Conservation (phyloP, 208 protist species). For the Acanthamoeba castellanii region DNA sequence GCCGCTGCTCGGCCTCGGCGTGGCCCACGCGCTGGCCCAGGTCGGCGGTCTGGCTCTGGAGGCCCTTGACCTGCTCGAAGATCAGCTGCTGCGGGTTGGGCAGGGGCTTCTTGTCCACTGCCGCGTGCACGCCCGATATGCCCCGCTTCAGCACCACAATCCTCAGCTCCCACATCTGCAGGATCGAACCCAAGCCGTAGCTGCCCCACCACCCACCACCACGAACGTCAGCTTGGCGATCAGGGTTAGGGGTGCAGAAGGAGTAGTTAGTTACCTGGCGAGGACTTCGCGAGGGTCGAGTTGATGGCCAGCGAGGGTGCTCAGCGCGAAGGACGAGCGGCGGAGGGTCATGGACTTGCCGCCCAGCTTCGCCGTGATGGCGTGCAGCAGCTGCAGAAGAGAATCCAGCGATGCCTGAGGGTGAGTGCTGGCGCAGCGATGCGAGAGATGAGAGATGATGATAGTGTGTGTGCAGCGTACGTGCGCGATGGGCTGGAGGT, state of each 20-base stretch:
- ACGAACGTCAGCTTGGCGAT: neutral
- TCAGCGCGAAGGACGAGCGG: neutral
- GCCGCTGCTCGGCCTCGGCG: neutral
- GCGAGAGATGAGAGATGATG: too few relatives aligned
- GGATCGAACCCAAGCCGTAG: conserved; percentile 1
- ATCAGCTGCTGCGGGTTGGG: conserved; percentile 38
- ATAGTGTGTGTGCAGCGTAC: neutral
- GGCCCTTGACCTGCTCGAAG: conserved; percentile 5
- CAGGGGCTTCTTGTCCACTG: conserved; percentile 12
- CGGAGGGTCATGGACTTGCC: conserved; percentile 4
- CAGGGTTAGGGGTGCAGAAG: neutral
- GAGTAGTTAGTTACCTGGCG: neutral
- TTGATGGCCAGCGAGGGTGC: neutral
- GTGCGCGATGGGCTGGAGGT: conserved; percentile 3
- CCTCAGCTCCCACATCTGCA: conserved; percentile 33
- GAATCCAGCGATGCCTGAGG: neutral
- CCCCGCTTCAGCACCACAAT: conserved; percentile 2
- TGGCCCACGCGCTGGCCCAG: neutral
- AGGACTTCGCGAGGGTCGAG: neutral
- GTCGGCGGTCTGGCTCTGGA: neutral
- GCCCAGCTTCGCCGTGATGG: neutral
- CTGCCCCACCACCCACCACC: neutral
- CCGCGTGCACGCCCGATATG: neutral
- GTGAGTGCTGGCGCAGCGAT: neutral
- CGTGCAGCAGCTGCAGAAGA: neutral